Conservation (phyloP, 2,329 filamentous ascomycete genomes). For the Fonsecaea multimorphosa region DNA sequence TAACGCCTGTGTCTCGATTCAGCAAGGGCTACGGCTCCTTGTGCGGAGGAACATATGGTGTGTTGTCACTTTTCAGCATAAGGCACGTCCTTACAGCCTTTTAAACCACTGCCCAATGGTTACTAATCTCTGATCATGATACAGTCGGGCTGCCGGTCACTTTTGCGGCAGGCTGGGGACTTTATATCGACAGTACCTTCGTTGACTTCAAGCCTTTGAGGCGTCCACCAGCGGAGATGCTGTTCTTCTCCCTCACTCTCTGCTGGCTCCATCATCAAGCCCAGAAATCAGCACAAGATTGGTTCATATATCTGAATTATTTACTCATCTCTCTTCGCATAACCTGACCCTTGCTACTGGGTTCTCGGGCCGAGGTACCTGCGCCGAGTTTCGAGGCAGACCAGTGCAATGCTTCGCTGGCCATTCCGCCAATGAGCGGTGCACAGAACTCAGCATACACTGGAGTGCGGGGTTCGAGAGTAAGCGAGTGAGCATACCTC, state of each 20-base stretch:
- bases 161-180: neutral
- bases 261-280: too few relatives aligned
- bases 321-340: too few relatives aligned
- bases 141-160: neutral
- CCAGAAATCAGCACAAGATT: too few relatives aligned
- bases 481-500: slow-evolving; percentile 3
- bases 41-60: neutral
- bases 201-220: neutral
- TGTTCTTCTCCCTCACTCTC: neutral
- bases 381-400: slow-evolving; percentile 3
- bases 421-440: neutral
- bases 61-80: neutral
- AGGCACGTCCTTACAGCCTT: neutral
- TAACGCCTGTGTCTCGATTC: neutral
- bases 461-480: neutral
- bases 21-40: neutral
- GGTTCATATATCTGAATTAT: too few relatives aligned
- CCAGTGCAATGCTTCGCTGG: neutral
- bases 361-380: neutral
- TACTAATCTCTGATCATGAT: too few relatives aligned
- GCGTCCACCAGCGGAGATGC: neutral
- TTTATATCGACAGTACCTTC: neutral
- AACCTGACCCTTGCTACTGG: neutral
- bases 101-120: neutral
- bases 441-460: neutral